Conservation (phyloP, 345 rosid species). For the Luvunga scandens region DNA sequence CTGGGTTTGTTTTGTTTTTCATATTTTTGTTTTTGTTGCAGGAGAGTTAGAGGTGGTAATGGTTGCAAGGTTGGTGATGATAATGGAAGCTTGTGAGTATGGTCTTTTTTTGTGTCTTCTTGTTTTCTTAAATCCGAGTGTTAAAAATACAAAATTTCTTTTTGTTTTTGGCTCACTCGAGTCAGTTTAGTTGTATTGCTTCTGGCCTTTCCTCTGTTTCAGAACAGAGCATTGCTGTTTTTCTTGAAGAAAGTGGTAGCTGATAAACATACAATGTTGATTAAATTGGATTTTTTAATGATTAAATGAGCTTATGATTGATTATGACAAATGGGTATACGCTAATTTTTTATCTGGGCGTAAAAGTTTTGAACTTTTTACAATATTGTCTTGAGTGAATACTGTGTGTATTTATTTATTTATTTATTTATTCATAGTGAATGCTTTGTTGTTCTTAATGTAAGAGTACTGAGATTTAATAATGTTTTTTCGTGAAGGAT, state of each 20-base stretch:
- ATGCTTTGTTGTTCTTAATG: not conserved
- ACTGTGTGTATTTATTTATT: not conserved
- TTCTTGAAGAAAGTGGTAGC: constrained; percentile 5
- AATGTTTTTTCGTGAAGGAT: constrained; percentile 45
- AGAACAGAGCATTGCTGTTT: constrained; percentile 17
- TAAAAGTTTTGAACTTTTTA: not conserved
- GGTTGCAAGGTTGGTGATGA: constrained; percentile 99
- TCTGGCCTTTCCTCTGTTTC: constrained; percentile 14
- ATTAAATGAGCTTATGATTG: not conserved
- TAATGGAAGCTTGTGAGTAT: constrained; percentile 95
- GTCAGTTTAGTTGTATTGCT: not conserved
- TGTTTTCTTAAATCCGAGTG: not conserved
- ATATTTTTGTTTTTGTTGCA: constrained; percentile 36
- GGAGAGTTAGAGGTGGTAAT: constrained; percentile 97
- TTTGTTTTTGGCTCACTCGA: not conserved
- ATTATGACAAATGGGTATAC: constrained; percentile 11
- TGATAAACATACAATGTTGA: not conserved
- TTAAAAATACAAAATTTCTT: not conserved
- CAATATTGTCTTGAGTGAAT: not conserved
- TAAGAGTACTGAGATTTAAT: not conserved
- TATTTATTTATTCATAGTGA: not conserved
- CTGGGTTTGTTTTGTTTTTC: constrained; percentile 23
- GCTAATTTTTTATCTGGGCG: constrained; percentile 2
- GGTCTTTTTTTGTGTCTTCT: constrained; percentile 10
- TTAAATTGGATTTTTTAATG: not conserved